Conservation (phyloP, 176 grass and related monocot species). For the Triticum urartu region DNA sequence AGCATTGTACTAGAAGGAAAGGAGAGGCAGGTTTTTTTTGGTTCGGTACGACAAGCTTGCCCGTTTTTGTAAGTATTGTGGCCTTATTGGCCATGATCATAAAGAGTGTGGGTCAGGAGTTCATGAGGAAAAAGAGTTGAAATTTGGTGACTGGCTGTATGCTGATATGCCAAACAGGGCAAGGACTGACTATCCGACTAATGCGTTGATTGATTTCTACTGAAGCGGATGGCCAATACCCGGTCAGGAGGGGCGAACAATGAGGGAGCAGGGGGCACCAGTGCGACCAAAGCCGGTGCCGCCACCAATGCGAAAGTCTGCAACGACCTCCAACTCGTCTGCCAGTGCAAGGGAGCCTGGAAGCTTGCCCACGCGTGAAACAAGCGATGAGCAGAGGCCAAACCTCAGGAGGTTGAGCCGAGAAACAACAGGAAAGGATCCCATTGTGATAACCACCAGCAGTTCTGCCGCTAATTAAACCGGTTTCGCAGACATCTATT, state of each 20-base stretch:
- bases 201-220: not conserved
- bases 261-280: not conserved
- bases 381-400: not conserved
- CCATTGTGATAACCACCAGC: not conserved
- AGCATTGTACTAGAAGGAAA: no score
- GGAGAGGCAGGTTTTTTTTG: no score
- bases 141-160: no score
- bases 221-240: slow-evolving; percentile 48
- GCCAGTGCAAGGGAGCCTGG: no score
- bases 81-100: no score
- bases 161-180: no score
- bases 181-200: no score
- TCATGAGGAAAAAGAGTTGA: no score
- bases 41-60: no score
- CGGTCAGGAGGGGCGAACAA: slow-evolving; percentile 38
- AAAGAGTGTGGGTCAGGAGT: no score
- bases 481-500: not conserved
- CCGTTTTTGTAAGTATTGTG: no score
- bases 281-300: not conserved
- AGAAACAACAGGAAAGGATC: slow-evolving; percentile 44
- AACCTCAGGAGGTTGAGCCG: slow-evolving; percentile 60
- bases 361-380: not conserved
- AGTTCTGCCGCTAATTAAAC: not conserved
- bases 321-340: not conserved
- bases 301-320: not conserved